These are phyloP conservation scores for Themeda triandra DNA, from an alignment of 176 grass and related monocot genomes.

Conservation along the genomic window DNA sequence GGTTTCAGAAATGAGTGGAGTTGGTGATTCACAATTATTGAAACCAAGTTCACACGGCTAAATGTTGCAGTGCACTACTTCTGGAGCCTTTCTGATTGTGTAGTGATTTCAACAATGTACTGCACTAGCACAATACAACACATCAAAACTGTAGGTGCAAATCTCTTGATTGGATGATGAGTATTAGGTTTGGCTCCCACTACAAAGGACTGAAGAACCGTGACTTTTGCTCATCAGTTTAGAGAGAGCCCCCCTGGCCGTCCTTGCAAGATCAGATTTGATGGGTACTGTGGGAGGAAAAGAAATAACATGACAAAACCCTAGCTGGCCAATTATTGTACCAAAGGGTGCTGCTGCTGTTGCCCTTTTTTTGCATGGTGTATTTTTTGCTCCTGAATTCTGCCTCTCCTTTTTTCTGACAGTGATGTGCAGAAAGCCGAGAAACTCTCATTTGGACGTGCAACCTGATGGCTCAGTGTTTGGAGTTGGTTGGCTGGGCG, in stretches of 20 bases:
- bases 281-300: neutral
- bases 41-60: neutral
- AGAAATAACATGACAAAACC: neutral
- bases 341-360: neutral
- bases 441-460: neutral
- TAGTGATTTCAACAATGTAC: neutral
- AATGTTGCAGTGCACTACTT: neutral
- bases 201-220: neutral
- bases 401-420: conserved; percentile 9
- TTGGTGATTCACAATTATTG: neutral
- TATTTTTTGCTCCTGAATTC: conserved; percentile 17
- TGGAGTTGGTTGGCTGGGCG: conserved; percentile 27
- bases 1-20: neutral
- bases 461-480: conserved; percentile 41
- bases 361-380: conserved; percentile 11
- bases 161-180: neutral
- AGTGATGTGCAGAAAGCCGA: conserved; percentile 18
- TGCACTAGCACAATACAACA: neutral
- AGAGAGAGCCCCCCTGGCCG: neutral
- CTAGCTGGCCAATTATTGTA: conserved; percentile 17
- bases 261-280: neutral
- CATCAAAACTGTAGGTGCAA: neutral
- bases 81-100: neutral
- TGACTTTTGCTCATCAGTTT: neutral
- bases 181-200: neutral